Percentiles rank a stretch among this genome's conserved stretches.
These are phyloP conservation scores for Malassezia globosa DNA, from an alignment of 1,284 basidiomycete genomes.

Conservation along the genomic window DNA sequence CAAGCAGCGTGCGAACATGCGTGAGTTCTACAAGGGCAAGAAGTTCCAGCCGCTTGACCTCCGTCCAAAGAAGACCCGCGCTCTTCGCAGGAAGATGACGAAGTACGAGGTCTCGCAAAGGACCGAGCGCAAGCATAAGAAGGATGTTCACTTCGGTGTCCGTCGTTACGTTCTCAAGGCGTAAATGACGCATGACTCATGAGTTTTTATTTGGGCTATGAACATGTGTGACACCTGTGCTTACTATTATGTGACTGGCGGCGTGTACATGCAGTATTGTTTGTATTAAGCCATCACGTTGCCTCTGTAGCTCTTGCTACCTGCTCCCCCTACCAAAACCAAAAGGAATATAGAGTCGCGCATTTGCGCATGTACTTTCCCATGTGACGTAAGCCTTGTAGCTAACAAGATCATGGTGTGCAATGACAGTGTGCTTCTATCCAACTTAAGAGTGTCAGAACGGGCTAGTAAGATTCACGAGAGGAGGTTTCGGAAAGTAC, in stretches of 20 bases:
- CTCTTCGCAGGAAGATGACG: constrained; percentile 88
- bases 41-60: constrained; percentile 95
- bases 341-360: background rate
- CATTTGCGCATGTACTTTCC: background rate
- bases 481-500: no score
- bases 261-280: constrained; percentile 14
- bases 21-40: constrained; percentile 96
- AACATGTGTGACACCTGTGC: no score
- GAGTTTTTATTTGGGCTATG: background rate
- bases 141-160: constrained; percentile 44
- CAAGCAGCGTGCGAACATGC: constrained; percentile 90
- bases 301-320: constrained; percentile 11
- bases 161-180: constrained; percentile 47
- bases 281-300: constrained; percentile 11
- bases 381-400: no score
- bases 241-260: constrained; percentile 1
- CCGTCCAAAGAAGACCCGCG: constrained; percentile 94
- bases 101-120: constrained; percentile 49
- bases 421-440: no score
- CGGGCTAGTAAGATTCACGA: no score
- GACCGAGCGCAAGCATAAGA: constrained; percentile 47
- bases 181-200: constrained; percentile 20
- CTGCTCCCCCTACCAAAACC: constrained; percentile 11
- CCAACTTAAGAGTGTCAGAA: no score
- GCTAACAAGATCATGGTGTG: no score